These are phyloP conservation scores for Leavenworthia alabamica DNA, from an alignment of 345 rosid species.

Conservation along the genomic window DNA sequence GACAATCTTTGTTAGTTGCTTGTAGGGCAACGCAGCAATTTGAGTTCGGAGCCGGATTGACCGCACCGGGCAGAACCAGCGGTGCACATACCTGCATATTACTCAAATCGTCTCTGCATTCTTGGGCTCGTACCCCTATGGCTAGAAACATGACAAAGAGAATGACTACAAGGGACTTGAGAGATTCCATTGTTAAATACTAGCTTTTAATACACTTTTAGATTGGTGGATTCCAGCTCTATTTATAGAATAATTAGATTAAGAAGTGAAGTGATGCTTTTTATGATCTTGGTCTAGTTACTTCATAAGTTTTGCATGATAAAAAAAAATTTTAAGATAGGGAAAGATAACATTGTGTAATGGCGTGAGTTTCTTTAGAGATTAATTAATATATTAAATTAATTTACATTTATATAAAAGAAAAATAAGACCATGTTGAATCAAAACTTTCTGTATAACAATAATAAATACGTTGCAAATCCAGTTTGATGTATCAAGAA, in stretches of 20 bases:
- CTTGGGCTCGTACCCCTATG: conserved; percentile 17
- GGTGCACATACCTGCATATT: conserved; percentile 26
- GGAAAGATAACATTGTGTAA: conserved; percentile 5
- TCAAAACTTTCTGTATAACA: not conserved
- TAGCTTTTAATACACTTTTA: not conserved
- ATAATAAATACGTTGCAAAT: not conserved
- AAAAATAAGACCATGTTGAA: not conserved
- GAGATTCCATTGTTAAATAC: conserved; percentile 7
- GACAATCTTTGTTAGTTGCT: conserved; percentile 23
- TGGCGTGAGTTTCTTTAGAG: not conserved
- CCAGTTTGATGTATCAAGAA: too few relatives aligned
- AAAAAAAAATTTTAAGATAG: not conserved
- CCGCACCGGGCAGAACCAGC: conserved; percentile 25
- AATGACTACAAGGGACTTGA: conserved; percentile 10
- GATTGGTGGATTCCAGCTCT: conserved; percentile 5
- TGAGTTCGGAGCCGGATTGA: conserved; percentile 10
- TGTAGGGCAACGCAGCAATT: conserved; percentile 24
- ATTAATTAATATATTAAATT: not conserved
- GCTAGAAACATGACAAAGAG: conserved; percentile 13
- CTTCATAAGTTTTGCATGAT: conserved; percentile 24
- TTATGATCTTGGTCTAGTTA: conserved; percentile 20
- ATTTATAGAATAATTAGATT: conserved; percentile 11
- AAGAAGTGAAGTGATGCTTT: conserved; percentile 15
- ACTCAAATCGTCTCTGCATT: conserved; percentile 9
- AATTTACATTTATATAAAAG: not conserved